Evolutionary conservation across 2,329 filamentous ascomycete genomes (phyloP).

Genomic region (Trichoderma simmonsii): DNA sequence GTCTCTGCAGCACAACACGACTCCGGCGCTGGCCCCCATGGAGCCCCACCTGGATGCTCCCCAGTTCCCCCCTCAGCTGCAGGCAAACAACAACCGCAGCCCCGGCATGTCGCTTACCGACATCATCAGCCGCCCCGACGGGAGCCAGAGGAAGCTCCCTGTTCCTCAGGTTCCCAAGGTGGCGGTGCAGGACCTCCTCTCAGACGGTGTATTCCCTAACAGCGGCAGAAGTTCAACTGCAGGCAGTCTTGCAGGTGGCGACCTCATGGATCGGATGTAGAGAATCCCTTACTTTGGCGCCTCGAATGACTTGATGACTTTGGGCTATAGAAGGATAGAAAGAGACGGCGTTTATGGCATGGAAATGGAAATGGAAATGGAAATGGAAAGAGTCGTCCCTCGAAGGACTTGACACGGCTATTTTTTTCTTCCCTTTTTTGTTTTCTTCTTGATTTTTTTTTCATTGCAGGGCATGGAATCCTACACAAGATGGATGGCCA

Average conservation of each 20-base stretch:
- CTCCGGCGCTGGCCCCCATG: slow-evolving; percentile 56
- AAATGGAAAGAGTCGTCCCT: slow-evolving; percentile 16
- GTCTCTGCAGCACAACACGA: slow-evolving; percentile 50
- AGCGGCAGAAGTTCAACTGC: slow-evolving; percentile 75
- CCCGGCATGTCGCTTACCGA: slow-evolving; percentile 81
- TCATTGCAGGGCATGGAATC: slow-evolving; percentile 22
- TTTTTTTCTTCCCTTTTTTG: slow-evolving; percentile 1
- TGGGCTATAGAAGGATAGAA: slow-evolving; percentile 41
- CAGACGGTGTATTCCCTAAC: slow-evolving; percentile 62
- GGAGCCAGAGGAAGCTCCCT: slow-evolving; percentile 83
- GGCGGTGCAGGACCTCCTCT: slow-evolving; percentile 79
- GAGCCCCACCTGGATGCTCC: slow-evolving; percentile 52
- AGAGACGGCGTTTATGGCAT: slow-evolving; percentile 38
- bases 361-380: slow-evolving; percentile 21
- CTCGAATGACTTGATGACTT: slow-evolving; percentile 39
- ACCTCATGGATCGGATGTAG: slow-evolving; percentile 58
- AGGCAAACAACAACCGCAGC: slow-evolving; percentile 49
- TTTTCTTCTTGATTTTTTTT: not conserved
- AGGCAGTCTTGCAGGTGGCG: slow-evolving; percentile 72
- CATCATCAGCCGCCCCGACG: slow-evolving; percentile 87
- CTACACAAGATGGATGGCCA: slow-evolving; percentile 17
- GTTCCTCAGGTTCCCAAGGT: slow-evolving; percentile 90
- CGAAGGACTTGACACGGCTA: slow-evolving; percentile 10
- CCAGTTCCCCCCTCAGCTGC: slow-evolving; percentile 46
- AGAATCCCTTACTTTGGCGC: slow-evolving; percentile 25